Conservation (phyloP, 371 early-diverging fungal species). For the Apophysomyces sp. region DNA sequence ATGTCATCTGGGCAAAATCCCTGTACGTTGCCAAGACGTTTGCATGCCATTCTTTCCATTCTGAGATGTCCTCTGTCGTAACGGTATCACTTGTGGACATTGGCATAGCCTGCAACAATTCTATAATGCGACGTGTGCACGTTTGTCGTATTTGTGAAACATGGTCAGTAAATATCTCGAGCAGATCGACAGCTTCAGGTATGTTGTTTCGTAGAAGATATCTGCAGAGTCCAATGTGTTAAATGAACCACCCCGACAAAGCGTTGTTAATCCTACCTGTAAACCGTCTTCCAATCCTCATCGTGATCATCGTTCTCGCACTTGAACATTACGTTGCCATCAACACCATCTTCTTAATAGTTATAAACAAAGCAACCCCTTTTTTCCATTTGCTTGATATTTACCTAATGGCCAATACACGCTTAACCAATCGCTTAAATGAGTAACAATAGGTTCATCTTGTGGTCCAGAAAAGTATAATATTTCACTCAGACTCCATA, state of each 20-base stretch:
- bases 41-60: conserved; percentile 6
- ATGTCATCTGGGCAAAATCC: background rate
- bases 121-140: background rate
- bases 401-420: conserved; percentile 14
- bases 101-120: background rate
- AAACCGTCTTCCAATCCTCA: background rate
- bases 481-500: conserved; percentile 10
- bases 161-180: background rate
- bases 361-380: background rate
- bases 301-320: background rate
- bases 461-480: conserved; percentile 8
- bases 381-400: background rate
- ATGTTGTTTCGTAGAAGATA: conserved; percentile 13
- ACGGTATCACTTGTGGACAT: background rate
- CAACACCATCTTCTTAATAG: conserved; percentile 3
- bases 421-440: conserved; percentile 13
- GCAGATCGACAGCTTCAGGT: conserved; percentile 7
- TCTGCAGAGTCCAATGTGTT: background rate
- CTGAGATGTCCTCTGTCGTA: background rate
- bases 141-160: background rate
- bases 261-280: background rate
- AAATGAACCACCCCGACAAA: background rate
- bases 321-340: background rate
- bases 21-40: background rate
- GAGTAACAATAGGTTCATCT: background rate